Base-by-base conservation (phyloP, 768 basidiomycete genomes). In the Favolaschia claudopus region DNA sequence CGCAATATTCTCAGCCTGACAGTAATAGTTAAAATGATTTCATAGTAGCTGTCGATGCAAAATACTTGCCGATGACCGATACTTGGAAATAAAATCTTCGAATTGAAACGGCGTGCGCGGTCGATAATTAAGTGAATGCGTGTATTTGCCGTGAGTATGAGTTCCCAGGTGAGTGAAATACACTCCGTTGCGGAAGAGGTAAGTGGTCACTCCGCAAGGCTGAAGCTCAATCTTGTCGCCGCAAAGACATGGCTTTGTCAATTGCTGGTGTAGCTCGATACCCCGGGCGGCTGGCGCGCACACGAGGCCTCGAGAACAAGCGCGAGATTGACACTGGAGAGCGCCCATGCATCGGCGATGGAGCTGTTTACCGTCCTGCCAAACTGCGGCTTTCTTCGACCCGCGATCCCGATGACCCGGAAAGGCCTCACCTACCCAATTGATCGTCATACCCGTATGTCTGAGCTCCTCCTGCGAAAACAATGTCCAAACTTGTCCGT, bases 141-240 rank as follows among this genome's bases (percentile, higher is more conserved):
- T 58, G 19, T 43, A 49, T 31, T 8, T 5, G 4, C 27, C 12
- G 27, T 58, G 56, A 31, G 32, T 50, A 34, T 58, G 56, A 6
- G 20, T n/a, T 7, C 56, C 56, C 4, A 33, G 37, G 27, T 58
- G 33, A 15, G 50, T 31, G 32, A 58, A 49, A 12, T 36, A 43
- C 5, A 33, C 56, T 1, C 56, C 56, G 22, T 28, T 34, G 13
- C 47, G 39, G 22, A 36, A 58, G 0, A 49, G 25, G 25, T 34
- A 49, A 5, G 22, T 19, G 4, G 56, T 42, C 15, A 58, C 24
- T 7, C 56, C 56, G 14, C 56, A 58, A 0, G 20, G 15, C 2
- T n/a, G 38, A 1, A 48, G 29, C 5, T n/a, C 29, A 13, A 44
- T 4, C 4, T 2, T 1, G 17, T 44, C 55, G 24, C 55, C 55